Evolutionary conservation across 2,329 filamentous ascomycete genomes (phyloP).

Genomic region (Arthrobotrys sphaeroides): DNA sequence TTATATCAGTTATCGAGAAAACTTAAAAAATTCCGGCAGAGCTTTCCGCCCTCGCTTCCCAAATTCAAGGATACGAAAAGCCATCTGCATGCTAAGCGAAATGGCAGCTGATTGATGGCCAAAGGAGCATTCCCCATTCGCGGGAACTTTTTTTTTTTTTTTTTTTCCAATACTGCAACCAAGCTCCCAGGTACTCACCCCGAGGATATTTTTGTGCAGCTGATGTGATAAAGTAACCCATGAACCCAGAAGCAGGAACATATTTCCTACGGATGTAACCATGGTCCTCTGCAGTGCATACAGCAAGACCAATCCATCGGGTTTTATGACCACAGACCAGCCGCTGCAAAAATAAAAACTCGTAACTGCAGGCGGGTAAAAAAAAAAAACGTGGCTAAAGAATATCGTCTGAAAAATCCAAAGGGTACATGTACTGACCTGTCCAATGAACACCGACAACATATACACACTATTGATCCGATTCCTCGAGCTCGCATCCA

Average conservation of each 20-base stretch:
- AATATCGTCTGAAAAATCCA: neutral
- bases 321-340: slow-evolving; percentile 11
- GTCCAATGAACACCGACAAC: slow-evolving; percentile 77
- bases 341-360: neutral
- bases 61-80: slow-evolving; percentile 22
- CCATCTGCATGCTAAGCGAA: slow-evolving; percentile 31
- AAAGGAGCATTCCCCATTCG: slow-evolving; percentile 23
- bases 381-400: neutral
- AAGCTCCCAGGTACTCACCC: too few relatives aligned
- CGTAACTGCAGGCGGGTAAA: neutral
- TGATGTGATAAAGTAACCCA: slow-evolving; percentile 7
- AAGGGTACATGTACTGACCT: slow-evolving; percentile 69
- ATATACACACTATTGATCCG: slow-evolving; percentile 84
- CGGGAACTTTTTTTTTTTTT: neutral
- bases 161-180: neutral
- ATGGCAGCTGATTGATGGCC: slow-evolving; percentile 10
- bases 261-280: slow-evolving; percentile 34
- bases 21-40: slow-evolving; percentile 1
- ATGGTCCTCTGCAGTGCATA: slow-evolving; percentile 35
- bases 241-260: slow-evolving; percentile 40
- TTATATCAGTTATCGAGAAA: neutral
- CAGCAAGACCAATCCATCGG: slow-evolving; percentile 21
- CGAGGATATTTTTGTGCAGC: neutral
- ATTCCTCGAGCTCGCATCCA: slow-evolving; percentile 77
- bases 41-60: slow-evolving; percentile 19